Base-by-base conservation (phyloP, 129 eudicot species). In the Centaurea solstitialis region DNA sequence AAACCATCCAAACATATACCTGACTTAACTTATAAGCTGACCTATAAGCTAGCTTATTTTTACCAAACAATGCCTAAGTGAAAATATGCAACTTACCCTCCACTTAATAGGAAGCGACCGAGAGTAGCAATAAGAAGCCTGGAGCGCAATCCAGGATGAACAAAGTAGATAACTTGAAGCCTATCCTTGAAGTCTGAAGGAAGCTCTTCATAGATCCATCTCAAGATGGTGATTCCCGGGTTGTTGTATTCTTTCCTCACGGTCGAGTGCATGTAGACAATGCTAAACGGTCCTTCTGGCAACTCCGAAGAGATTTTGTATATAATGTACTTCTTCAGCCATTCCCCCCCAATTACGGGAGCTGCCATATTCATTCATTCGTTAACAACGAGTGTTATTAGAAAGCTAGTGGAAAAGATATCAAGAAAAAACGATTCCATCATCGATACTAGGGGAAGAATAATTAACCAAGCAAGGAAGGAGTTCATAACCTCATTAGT, bases 161-260 rank as follows among this genome's bases (percentile, higher is more conserved):
- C 78, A 80, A 94, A 94, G 87, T 94, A 94, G n/a, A 94, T 85
- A 82, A 84, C 90, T 72, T 92, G 96, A 77, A 94, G 97, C 86
- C 97, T 89, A 70, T 92, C 99, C 76, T 92, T 94, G 61, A 75
- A 82, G 61, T 92, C 92, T 28, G 87, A 53, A 47, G 99, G 97
- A 45, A 94, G 94, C 68, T 92, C 97, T 86, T 94, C 99, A 73
- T 94, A 94, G 41, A 94, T 90, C 97, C 99, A 94, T 81, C 99
- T 80, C 83, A 94, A 81, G 62, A 90, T 90, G 40, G 97, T 94
- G 74, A 94, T 72, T 70, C 97, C 97, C 7, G 99, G 99, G 62
- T 90, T 88, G 84, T 94, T 94, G 66, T 94, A 94, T 76, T 94
- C 97, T 76, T 86, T 94, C 76, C 86, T 92, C 11, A 88, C 97